phyloP scores from a whole-genome alignment of 2,329 filamentous ascomycete genomes.

The Colletotrichum tofieldiae region DNA sequence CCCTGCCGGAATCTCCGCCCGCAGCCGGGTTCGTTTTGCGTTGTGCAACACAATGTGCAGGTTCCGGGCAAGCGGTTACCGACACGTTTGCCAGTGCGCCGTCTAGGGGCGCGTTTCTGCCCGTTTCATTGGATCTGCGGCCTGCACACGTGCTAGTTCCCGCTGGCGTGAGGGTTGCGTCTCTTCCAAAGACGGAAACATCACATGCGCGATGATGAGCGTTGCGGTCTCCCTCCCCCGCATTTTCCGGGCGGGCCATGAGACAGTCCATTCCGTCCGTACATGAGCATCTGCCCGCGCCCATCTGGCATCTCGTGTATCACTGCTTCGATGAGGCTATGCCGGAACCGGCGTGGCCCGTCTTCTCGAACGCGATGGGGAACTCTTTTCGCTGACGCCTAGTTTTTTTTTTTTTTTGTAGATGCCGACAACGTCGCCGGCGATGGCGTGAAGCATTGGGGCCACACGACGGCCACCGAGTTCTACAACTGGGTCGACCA shows the following conservation, averaged over 20 bases:
- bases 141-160: conserved; percentile 43
- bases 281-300: not conserved
- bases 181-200: conserved; percentile 32
- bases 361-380: not conserved
- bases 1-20: not conserved
- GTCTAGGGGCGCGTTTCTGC: conserved; percentile 46
- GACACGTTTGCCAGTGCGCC: conserved; percentile 46
- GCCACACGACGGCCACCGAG: conserved; percentile 74
- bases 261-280: not conserved
- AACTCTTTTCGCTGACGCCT: conserved; percentile 4
- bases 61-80: conserved; percentile 17
- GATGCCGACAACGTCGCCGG: conserved; percentile 60
- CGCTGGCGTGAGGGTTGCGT: conserved; percentile 32
- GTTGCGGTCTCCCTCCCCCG: conserved; percentile 36
- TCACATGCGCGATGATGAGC: conserved; percentile 40
- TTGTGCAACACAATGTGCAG: conserved; percentile 33
- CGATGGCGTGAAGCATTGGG: conserved; percentile 72
- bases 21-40: conserved; percentile 7
- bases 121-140: conserved; percentile 35
- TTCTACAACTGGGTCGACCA: conserved; percentile 77
- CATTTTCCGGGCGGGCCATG: conserved; percentile 18
- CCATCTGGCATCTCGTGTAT: conserved; percentile 1
- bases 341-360: not conserved
- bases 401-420: not conserved
- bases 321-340: conserved; percentile 10